Evolutionary conservation across 176 grass and related monocot genomes (phyloP), one percentile per base, ranked within the genome.

Genomic region (Calamus simplicifolius): DNA sequence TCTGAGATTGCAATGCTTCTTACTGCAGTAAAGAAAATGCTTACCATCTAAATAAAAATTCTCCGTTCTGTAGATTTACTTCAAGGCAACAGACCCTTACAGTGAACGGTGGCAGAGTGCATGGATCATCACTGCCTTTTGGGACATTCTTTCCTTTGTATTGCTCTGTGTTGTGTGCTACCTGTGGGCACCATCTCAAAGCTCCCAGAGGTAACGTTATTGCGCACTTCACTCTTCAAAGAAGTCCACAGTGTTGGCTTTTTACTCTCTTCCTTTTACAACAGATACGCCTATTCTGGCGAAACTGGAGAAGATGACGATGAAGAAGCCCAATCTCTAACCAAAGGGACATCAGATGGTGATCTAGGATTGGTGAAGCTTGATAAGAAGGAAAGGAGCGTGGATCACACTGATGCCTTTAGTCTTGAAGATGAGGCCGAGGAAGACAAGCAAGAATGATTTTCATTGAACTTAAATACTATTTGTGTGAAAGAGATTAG

Each of bases 101-200:
- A 99, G 94, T 29, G 94, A 99, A 69, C 80, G 94, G 62, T 99
- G 94, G 94, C 88, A 99, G 73, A 89, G 88, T 21, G 88, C 88
- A 56, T 93, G 94, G 94, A 89, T 89, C 54, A 84, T 99, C 62
- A 99, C 94, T 76, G 88, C 94, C 38, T 99, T 93, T 68, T 99
- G 94, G 94, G 73, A 99, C 25, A 80, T 99, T 76, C 75, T 85
- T 69, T 85, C 85, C n/a, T 83, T 98, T 61, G 58, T 76, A 50
- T 73, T 98, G 70, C 94, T 98, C 17, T 67, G 78, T 71, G 85
- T 98, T 52, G 80, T 98, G 54, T 98, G 87, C 70, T 93, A 89
- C 68, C 75, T 98, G 49, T 98, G 94, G 93, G 81, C 93, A 58
- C 93, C 93, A 5, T 98, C 93, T 54, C 93, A 98, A 73, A 92